phyloP scores from a whole-genome alignment of 306 rosid genomes.

The Macrotyloma uniflorum region DNA sequence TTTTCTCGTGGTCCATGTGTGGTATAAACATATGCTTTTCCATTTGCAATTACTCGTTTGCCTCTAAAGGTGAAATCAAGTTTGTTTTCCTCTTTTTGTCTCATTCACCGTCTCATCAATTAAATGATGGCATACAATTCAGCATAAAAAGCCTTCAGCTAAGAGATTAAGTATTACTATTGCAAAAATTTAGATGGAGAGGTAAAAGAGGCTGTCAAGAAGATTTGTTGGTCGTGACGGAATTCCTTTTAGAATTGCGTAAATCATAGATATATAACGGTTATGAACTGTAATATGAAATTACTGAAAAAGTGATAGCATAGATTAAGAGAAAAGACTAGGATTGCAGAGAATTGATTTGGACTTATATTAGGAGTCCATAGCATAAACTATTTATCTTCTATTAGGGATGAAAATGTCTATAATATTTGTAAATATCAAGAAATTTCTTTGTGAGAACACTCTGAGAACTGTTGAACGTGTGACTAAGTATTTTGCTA shows the following conservation, averaged over 20 bases:
- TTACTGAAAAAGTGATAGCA: background rate
- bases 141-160: too few species aligned
- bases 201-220: too few species aligned
- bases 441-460: too few species aligned
- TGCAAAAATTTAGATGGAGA: too few species aligned
- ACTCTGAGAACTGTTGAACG: background rate
- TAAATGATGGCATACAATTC: too few species aligned
- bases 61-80: too few species aligned
- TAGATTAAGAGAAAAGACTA: background rate
- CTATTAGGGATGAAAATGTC: background rate
- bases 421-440: too few species aligned
- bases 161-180: too few species aligned
- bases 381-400: background rate
- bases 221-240: too few species aligned
- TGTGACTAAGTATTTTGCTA: background rate
- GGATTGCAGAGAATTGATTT: background rate
- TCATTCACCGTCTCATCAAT: too few species aligned
- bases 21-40: constrained; percentile 1
- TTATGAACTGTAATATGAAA: background rate
- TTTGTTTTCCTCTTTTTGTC: too few species aligned
- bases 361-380: background rate
- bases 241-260: background rate
- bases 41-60: background rate
- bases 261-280: background rate
- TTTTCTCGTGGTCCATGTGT: background rate